phyloP scores from a whole-genome alignment of 495 filamentous ascomycete species.

The Copromyces sp. region DNA sequence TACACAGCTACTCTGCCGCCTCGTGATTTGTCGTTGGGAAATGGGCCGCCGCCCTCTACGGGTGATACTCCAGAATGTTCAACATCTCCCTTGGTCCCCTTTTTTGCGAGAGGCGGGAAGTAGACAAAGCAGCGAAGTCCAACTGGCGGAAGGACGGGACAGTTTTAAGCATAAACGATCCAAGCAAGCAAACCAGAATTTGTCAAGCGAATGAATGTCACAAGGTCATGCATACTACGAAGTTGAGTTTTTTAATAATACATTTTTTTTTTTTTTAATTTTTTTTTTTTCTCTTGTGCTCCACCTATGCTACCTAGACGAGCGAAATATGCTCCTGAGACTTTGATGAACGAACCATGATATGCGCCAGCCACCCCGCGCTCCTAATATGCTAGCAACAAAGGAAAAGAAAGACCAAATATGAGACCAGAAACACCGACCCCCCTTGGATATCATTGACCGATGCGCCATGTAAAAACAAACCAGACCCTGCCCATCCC shows the following conservation, averaged over 20 bases:
- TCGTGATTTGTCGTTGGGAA: neutral
- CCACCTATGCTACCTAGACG: neutral
- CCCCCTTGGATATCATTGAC: neutral
- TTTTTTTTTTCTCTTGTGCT: neutral
- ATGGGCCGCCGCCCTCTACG: neutral
- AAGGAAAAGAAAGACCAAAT: neutral
- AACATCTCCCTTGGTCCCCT: neutral
- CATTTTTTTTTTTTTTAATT: neutral
- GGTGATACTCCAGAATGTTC: neutral
- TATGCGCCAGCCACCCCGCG: neutral
- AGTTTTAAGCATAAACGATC: neutral
- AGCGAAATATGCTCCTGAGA: neutral
- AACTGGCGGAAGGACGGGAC: neutral
- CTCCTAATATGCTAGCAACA: neutral
- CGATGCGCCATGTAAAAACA: neutral
- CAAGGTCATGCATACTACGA: neutral
- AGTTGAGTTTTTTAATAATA: neutral
- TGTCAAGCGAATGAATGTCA: neutral
- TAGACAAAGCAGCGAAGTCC: neutral
- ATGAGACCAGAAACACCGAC: neutral
- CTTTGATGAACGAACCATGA: neutral
- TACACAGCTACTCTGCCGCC: neutral
- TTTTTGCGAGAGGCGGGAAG: neutral
- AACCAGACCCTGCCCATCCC: neutral
- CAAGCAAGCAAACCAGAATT: neutral